Percentiles rank a stretch among this genome's conserved stretches.
These are phyloP conservation scores for Microstegium vimineum DNA, from an alignment of 176 grass and related monocot species.

Conservation along the genomic window DNA sequence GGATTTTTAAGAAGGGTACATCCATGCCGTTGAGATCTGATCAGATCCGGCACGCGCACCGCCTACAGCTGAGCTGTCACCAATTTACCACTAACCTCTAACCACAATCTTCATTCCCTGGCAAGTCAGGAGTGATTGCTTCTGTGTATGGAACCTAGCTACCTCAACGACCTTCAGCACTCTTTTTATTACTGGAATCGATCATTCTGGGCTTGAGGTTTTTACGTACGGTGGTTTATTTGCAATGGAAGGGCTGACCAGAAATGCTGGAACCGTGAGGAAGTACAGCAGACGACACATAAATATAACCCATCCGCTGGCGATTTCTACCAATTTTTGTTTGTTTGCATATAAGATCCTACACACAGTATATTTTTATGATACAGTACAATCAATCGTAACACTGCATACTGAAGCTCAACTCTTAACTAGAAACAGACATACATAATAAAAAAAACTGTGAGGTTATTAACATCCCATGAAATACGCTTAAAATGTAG, in stretches of 20 bases:
- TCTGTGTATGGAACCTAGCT: background rate
- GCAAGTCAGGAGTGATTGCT: background rate
- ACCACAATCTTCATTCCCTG: background rate
- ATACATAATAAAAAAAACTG: background rate
- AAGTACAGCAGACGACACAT: background rate
- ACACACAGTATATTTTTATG: background rate
- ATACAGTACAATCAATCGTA: background rate
- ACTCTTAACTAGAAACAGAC: background rate
- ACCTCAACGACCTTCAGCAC: background rate
- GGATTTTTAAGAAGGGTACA: background rate
- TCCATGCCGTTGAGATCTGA: conserved; percentile 11
- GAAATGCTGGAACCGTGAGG: background rate
- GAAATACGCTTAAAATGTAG: background rate
- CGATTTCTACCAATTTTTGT: background rate
- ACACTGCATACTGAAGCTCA: background rate
- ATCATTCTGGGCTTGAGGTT: background rate
- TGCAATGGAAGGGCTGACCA: background rate
- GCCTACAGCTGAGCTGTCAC: background rate
- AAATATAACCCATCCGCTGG: background rate
- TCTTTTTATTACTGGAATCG: background rate
- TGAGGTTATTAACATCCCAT: background rate
- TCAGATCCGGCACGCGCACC: background rate
- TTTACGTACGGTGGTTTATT: background rate
- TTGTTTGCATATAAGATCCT: background rate
- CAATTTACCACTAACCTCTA: background rate